A percentile compares a stretch with the other conserved stretches of the same genome.
phyloP scores from a whole-genome alignment of 331 rosid species.

The Rhamnella rubrinervis region DNA sequence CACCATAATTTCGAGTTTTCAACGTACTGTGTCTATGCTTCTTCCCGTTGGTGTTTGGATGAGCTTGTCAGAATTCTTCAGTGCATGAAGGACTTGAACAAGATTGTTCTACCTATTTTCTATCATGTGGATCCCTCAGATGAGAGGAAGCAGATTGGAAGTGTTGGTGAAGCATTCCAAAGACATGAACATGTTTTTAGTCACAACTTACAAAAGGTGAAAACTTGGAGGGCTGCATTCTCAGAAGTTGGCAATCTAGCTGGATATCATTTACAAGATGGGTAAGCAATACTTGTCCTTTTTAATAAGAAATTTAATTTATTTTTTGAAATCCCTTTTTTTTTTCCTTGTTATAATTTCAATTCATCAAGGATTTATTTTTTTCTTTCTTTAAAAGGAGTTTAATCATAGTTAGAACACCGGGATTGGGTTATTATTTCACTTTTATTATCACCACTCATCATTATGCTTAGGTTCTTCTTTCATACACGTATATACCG shows the following conservation, averaged over 20 bases:
- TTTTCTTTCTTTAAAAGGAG: too few relatives aligned
- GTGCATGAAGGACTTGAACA: not conserved
- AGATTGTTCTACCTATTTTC: slow-evolving; percentile 2
- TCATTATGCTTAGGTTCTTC: too few relatives aligned
- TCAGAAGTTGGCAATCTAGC: not conserved
- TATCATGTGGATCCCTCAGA: slow-evolving; percentile 11
- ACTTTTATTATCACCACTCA: too few relatives aligned
- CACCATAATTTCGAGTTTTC: too few relatives aligned
- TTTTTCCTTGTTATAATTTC: too few relatives aligned
- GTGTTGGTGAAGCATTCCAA: not conserved
- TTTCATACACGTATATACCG: too few relatives aligned
- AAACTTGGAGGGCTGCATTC: not conserved
- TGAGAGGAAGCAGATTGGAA: not conserved
- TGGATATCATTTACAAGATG: not conserved
- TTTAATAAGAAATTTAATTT: too few relatives aligned
- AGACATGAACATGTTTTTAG: not conserved
- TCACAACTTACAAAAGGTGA: not conserved
- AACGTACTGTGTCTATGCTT: too few relatives aligned
- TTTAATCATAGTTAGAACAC: too few relatives aligned
- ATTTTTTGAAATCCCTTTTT: too few relatives aligned
- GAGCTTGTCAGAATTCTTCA: slow-evolving; percentile 4
- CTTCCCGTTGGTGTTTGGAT: slow-evolving; percentile 1
- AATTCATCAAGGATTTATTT: too few relatives aligned
- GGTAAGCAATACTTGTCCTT: not conserved
- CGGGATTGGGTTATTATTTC: too few relatives aligned